Conservation (phyloP, 345 rosid genomes). For the Arabis hirsuta region DNA sequence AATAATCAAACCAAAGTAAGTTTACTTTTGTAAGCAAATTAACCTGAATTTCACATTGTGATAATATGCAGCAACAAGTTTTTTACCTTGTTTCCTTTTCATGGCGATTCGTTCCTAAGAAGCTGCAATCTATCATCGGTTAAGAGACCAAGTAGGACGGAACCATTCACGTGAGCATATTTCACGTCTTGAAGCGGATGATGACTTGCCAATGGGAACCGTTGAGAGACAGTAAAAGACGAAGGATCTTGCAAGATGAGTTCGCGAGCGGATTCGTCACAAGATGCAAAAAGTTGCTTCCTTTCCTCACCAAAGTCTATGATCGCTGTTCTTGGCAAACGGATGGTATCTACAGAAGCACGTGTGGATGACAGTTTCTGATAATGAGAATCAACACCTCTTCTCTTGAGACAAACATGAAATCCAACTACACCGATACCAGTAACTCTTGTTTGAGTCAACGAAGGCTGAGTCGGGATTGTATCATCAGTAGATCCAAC, state of each 20-base stretch:
- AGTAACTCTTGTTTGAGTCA: slow-evolving; percentile 48
- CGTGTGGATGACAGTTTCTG: slow-evolving; percentile 51
- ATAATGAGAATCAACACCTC: slow-evolving; percentile 41
- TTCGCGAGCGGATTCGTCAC: slow-evolving; percentile 63
- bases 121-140: slow-evolving; percentile 67
- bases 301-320: slow-evolving; percentile 50
- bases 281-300: slow-evolving; percentile 55
- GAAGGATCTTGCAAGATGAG: slow-evolving; percentile 73
- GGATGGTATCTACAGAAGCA: slow-evolving; percentile 62
- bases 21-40: neutral
- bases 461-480: slow-evolving; percentile 49
- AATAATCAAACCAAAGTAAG: neutral
- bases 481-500: slow-evolving; percentile 51
- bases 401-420: slow-evolving; percentile 65
- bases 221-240: slow-evolving; percentile 51
- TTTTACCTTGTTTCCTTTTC: slow-evolving; percentile 24
- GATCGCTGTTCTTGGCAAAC: slow-evolving; percentile 71
- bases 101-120: slow-evolving; percentile 44
- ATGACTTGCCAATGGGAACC: slow-evolving; percentile 52
- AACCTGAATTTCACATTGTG: neutral
- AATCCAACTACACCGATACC: slow-evolving; percentile 60
- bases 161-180: slow-evolving; percentile 39
- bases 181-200: slow-evolving; percentile 65
- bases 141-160: slow-evolving; percentile 63
- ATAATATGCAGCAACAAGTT: neutral